Base-by-base conservation (phyloP, 2,329 filamentous ascomycete species). In the Penicillium hordei region DNA sequence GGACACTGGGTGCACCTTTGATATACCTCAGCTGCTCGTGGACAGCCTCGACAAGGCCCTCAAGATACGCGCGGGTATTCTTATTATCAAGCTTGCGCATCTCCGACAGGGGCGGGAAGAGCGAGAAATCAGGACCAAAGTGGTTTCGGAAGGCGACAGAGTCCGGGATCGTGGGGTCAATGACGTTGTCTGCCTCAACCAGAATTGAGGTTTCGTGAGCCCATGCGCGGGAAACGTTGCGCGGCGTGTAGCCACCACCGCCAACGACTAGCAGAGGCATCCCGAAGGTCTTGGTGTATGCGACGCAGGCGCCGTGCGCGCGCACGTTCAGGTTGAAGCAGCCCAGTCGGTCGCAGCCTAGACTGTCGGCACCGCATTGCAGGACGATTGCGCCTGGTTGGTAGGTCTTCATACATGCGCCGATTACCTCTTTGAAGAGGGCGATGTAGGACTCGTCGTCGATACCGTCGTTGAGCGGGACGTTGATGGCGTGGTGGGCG, bases 251-350 rank as follows among this genome's bases (percentile, higher is more conserved):
- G 29, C 94, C 94, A 56, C 94, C 94, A 39, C 94, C 94, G 44
- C 94, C 94, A 58, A 97, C 90, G 54, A 99, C 85, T 49, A 99
- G 86, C 60, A 97, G 83, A 3, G 94, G 94, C 1, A 96, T 80
- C 7, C 84, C 82, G 62, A 92, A 86, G 46, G 81, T 85, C 75
- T 97, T 97, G 75, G 93, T 91, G 68, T 89, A 97, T 49, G 88
- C 86, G 58, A 97, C 91, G 73, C 94, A 99, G 63, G 89, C 88
- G 52, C 92, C 93, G 76, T 99, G 94, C 15, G 93, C 93, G 72
- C 91, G 88, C 59, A 99, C 94, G 73, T 96, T 95, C 59, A 99
- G 86, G 72, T 97, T 99, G 82, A 99, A 99, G 62, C 92, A 89
- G 48, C 94, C 94, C 0, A 99, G 85, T 23, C 94, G 85, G 76